Percentiles rank a stretch among this genome's conserved stretches.
Evolutionary conservation across 495 filamentous ascomycete genomes (phyloP).

Genomic region (Letharia columbiana): DNA sequence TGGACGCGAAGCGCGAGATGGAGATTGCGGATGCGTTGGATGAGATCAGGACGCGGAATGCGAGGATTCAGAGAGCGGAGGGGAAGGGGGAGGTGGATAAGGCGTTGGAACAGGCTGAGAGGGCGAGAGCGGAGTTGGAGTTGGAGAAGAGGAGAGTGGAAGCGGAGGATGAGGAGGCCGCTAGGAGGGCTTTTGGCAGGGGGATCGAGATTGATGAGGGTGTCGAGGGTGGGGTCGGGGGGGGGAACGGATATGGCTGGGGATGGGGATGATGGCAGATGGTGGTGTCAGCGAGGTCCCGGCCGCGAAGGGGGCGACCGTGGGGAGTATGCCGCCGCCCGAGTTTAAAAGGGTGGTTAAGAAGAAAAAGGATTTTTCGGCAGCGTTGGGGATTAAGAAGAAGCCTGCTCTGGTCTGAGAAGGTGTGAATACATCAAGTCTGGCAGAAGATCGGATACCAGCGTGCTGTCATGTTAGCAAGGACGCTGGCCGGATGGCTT

Average conservation of each 20-base stretch:
- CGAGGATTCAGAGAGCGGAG: slow-evolving; percentile 67
- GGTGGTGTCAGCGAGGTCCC: slow-evolving; percentile 23
- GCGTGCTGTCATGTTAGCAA: neutral
- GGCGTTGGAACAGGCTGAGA: slow-evolving; percentile 37
- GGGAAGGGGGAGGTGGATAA: slow-evolving; percentile 45
- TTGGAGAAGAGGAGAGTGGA: slow-evolving; percentile 57
- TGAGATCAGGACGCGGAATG: slow-evolving; percentile 88
- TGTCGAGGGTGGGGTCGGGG: slow-evolving; percentile 19
- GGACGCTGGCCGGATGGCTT: neutral
- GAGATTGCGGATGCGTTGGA: slow-evolving; percentile 91
- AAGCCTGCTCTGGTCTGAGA: slow-evolving; percentile 49
- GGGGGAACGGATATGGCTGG: slow-evolving; percentile 25
- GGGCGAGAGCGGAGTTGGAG: slow-evolving; percentile 39
- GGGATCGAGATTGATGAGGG: slow-evolving; percentile 44
- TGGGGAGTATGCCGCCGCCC: slow-evolving; percentile 44
- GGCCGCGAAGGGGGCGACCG: slow-evolving; percentile 24
- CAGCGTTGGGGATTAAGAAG: slow-evolving; percentile 83
- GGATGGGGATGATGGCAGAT: slow-evolving; percentile 33
- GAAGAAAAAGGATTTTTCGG: slow-evolving; percentile 69
- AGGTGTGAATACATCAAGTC: neutral
- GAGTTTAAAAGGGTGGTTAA: slow-evolving; percentile 71
- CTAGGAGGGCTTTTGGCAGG: slow-evolving; percentile 67
- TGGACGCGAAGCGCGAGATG: slow-evolving; percentile 96
- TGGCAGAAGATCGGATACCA: neutral
- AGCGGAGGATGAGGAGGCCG: slow-evolving; percentile 78